Percentiles rank a stretch among this genome's conserved stretches.
These are phyloP conservation scores for Mesembryanthemum crystallinum DNA, from an alignment of 148 eudicot species.

Conservation along the genomic window DNA sequence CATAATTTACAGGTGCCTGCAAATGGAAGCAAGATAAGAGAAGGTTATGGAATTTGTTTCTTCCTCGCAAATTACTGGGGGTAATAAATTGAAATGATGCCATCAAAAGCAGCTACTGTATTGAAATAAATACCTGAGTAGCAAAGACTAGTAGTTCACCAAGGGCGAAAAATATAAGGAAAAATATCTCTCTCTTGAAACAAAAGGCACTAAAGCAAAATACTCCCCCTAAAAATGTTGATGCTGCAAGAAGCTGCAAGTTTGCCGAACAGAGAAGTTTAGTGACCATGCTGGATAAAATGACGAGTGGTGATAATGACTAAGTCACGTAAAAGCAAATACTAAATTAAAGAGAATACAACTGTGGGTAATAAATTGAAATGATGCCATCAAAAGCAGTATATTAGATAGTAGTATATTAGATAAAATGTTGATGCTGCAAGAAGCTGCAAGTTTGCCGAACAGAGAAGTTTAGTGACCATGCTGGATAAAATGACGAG, in stretches of 20 bases:
- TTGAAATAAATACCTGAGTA: conserved; percentile 63
- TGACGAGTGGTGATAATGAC: not conserved
- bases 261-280: conserved; percentile 9
- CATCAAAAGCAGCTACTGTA: not conserved
- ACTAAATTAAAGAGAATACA: too few relatives aligned
- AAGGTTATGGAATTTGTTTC: not conserved
- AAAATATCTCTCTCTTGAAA: conserved; percentile 56
- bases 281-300: conserved; percentile 8
- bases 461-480: conserved; percentile 15
- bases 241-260: conserved; percentile 74
- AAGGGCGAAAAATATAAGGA: conserved; percentile 61
- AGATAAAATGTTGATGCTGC: conserved; percentile 46
- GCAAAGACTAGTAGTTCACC: conserved; percentile 90
- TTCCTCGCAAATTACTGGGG: not conserved
- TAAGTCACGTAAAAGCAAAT: not conserved
- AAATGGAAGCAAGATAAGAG: conserved; percentile 14
- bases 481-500: not conserved
- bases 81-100: not conserved
- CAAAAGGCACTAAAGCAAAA: conserved; percentile 89
- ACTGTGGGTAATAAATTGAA: not conserved
- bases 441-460: conserved; percentile 59
- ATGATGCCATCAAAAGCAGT: not conserved
- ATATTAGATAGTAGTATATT: too few relatives aligned
- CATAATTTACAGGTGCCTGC: conserved; percentile 94
- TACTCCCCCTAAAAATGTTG: conserved; percentile 69